Base-by-base conservation (phyloP, 2,329 filamentous ascomycete genomes). In the Alternaria dauci region DNA sequence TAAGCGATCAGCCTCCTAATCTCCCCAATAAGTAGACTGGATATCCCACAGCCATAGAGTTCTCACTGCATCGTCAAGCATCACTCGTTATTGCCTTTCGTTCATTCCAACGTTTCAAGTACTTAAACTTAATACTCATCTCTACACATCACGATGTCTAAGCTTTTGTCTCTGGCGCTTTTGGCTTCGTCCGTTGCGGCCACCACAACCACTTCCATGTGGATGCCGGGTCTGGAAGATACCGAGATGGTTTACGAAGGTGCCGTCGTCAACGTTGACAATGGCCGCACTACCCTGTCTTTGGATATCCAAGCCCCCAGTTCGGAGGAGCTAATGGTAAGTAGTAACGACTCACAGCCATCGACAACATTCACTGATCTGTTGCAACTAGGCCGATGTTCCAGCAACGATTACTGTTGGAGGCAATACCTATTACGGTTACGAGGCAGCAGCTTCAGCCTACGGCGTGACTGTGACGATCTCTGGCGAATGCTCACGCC, bases 131-230 rank as follows among this genome's bases (percentile, higher is more conserved):
- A 48, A 43, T 36, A 46, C 20, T 25, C 26, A 20, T 28, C 9
- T 23, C 14, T 20, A 36, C 20, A 55, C 23, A 52, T 16, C 56
- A 66, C 55, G 52, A 75, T 75, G 71, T 65, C 69, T 66, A 59
- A 61, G 36, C 41, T 75, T 23, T 56, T 71, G 18, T 63, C 63
- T 8, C 48, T 64, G 34, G 52, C 73, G 18, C 53, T 72, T 16
- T 63, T 75, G 52, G 68, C 67, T 14, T 59, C 69, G 8, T 58
- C 55, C 14, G 69, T 67, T 16, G 52, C 69, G n/a, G 73, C 73
- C 8, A 54, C 71, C 26, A 23, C 73, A 14, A 76, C 73, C 5
- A 75, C 74, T 8, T 71, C 71, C 2, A 64, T 73, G 11, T 74
- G 73, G 70, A 52, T 75, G 50, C 71, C 72, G 4, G 55, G 68